Percentiles rank a stretch among this genome's conserved stretches.
Conservation (phyloP, 1,284 basidiomycete species). For the Ganoderma boninense region DNA sequence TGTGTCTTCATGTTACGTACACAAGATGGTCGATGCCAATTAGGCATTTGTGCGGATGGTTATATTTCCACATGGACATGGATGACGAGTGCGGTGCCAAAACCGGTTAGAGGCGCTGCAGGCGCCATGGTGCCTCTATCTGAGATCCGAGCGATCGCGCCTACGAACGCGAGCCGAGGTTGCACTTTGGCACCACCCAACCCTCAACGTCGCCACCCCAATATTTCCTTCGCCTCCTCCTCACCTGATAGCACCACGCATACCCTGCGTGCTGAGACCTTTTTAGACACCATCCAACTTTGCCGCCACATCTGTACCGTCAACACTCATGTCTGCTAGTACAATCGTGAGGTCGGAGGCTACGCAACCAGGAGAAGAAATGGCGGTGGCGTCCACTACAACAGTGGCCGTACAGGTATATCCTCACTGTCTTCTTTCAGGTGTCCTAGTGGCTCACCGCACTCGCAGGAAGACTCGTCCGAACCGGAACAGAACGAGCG, state of each 20-base stretch:
- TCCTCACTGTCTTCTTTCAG: not conserved
- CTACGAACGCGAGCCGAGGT: not conserved
- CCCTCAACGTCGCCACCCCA: not conserved
- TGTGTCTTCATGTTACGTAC: not conserved
- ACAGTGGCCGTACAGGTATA: constrained; percentile 6
- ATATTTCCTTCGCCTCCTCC: not conserved
- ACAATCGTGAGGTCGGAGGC: constrained; percentile 7
- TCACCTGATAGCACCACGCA: not conserved
- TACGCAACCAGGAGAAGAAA: constrained; percentile 1
- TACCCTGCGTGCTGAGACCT: not conserved
- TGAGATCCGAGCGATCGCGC: constrained; percentile 1
- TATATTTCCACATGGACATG: not conserved
- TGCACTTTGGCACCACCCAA: not conserved
- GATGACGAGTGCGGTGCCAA: not conserved
- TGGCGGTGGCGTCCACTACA: not conserved
- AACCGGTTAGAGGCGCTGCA: not conserved
- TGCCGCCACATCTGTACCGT: not conserved
- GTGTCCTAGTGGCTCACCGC: not conserved
- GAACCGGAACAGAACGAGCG: constrained; percentile 34
- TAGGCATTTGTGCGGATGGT: constrained; percentile 1
- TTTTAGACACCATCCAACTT: not conserved
- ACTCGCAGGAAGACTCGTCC: constrained; percentile 13
- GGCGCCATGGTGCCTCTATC: not conserved
- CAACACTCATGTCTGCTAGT: not conserved
- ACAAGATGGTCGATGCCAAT: not conserved